These are phyloP conservation scores for Pholiota molesta DNA, from an alignment of 768 basidiomycete species.

Conservation along the genomic window DNA sequence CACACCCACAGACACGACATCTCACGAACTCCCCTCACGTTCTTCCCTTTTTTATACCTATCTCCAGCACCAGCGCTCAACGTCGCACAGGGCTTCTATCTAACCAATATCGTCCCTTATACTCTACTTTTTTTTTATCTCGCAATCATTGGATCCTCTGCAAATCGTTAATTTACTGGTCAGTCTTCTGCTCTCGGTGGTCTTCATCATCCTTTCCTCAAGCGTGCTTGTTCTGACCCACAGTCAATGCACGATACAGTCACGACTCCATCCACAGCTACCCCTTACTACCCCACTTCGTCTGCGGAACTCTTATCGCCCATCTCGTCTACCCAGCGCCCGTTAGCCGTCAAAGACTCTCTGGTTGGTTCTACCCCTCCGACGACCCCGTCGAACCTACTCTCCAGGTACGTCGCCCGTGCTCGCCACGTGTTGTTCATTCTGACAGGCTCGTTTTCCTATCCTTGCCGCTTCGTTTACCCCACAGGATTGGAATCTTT, in stretches of 20 bases:
- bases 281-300: constrained; percentile 25
- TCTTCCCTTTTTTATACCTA: constrained; percentile 30
- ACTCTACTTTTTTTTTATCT: constrained; percentile 25
- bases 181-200: constrained; percentile 25
- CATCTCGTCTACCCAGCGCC: constrained; percentile 31
- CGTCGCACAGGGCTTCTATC: constrained; percentile 16
- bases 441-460: constrained; percentile 16
- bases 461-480: constrained; percentile 17
- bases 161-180: constrained; percentile 48
- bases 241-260: constrained; percentile 75
- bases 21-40: constrained; percentile 24
- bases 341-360: constrained; percentile 36
- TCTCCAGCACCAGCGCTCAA: constrained; percentile 17
- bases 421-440: constrained; percentile 35
- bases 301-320: constrained; percentile 18
- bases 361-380: constrained; percentile 53
- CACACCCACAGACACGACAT: constrained; percentile 24
- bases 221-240: constrained; percentile 30
- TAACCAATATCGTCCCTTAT: constrained; percentile 15
- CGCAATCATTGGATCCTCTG: constrained; percentile 30
- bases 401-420: constrained; percentile 45
- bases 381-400: constrained; percentile 43
- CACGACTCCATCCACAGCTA: constrained; percentile 49
- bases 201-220: constrained; percentile 25
- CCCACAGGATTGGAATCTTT: constrained; percentile 50